Evolutionary conservation across 2,329 filamentous ascomycete genomes (phyloP), one percentile per base, ranked within the genome.

Genomic region (Aschersonia sp.): DNA sequence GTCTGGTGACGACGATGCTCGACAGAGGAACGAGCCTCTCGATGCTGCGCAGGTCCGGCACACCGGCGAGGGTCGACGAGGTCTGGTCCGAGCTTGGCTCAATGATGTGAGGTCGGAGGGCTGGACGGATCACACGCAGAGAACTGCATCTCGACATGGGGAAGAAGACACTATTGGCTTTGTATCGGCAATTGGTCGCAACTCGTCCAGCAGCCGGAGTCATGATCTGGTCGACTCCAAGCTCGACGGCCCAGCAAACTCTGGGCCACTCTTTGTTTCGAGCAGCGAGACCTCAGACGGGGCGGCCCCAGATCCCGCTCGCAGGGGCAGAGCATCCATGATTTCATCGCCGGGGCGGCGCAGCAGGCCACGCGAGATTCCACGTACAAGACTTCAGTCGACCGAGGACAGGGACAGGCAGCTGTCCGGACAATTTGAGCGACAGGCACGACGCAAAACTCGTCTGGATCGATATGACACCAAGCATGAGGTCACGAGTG

Each of bases 371-470:
- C 6, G 10, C 9, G 40, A 42, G n/a, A n/a, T n/a, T n/a, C n/a
- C n/a, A 22, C 8, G 8, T 12, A 12, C 40, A 6, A 42, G n/a
- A 42, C 14, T 6, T n/a, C 9, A 12, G 10, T 12, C 40, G n/a
- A 12, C 9, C n/a, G 8, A 42, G 40, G 14, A 42, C 8, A 22
- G 8, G 14, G 6, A 6, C 6, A 6, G 10, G 40, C 40, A 42
- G 14, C 10, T 12, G 6, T 22, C 10, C 14, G 40, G 10, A 6
- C 40, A 7, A 10, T 55, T 53, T 29, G 43, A 51, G n/a, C 52
- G 49, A 35, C 49, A 42, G 35, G 43, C 50, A 14, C 50, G 54
- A 22, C 53, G 50, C n/a, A 54, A 51, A 31, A 52, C 53, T 45
- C 51, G 54, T 33, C 22, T 45, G 5, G 46, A 53, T 43, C 50